phyloP scores from a whole-genome alignment of 352 stramenopile species.

The Phytophthora crassamura region DNA sequence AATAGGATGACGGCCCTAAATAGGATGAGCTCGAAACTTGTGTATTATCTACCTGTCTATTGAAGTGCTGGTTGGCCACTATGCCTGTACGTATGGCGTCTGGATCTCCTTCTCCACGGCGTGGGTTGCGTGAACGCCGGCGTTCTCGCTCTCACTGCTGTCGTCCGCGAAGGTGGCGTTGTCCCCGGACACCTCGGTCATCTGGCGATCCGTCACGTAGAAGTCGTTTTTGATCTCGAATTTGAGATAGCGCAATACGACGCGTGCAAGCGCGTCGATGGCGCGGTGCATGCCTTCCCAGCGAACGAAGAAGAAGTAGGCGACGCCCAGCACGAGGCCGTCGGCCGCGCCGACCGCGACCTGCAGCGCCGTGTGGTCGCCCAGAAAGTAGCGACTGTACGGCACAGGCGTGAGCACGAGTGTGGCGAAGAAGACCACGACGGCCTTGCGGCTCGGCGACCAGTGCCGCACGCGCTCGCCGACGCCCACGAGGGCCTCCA shows the following conservation, averaged over 20 bases:
- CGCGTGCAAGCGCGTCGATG: slow-evolving; percentile 26
- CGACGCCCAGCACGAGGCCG: slow-evolving; percentile 38
- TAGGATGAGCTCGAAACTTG: slow-evolving; percentile 15
- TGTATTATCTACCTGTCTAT: slow-evolving; percentile 26
- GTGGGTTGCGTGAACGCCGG: slow-evolving; percentile 8
- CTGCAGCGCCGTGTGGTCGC: slow-evolving; percentile 52
- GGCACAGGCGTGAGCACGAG: slow-evolving; percentile 46
- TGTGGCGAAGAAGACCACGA: slow-evolving; percentile 21
- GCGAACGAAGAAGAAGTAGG: slow-evolving; percentile 53
- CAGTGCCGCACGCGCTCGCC: slow-evolving; percentile 29
- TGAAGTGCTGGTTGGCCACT: slow-evolving; percentile 8
- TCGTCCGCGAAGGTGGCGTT: slow-evolving; percentile 35
- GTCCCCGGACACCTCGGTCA: slow-evolving; percentile 14
- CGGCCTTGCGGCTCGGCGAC: slow-evolving; percentile 22
- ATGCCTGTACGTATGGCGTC: slow-evolving; percentile 37
- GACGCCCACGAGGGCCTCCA: slow-evolving; percentile 42
- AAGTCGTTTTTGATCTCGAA: slow-evolving; percentile 53
- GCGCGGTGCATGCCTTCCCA: slow-evolving; percentile 34
- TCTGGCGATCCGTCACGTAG: slow-evolving; percentile 28
- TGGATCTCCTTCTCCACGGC: slow-evolving; percentile 31
- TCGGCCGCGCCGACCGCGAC: slow-evolving; percentile 38
- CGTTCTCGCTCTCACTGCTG: slow-evolving; percentile 40
- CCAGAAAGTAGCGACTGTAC: slow-evolving; percentile 57
- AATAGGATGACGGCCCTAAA: slow-evolving; percentile 19
- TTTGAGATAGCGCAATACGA: slow-evolving; percentile 31